A percentile compares a stretch with the other conserved stretches of the same genome.
Conservation (phyloP, 2,329 filamentous ascomycete genomes). For the Xylaria sp. region DNA sequence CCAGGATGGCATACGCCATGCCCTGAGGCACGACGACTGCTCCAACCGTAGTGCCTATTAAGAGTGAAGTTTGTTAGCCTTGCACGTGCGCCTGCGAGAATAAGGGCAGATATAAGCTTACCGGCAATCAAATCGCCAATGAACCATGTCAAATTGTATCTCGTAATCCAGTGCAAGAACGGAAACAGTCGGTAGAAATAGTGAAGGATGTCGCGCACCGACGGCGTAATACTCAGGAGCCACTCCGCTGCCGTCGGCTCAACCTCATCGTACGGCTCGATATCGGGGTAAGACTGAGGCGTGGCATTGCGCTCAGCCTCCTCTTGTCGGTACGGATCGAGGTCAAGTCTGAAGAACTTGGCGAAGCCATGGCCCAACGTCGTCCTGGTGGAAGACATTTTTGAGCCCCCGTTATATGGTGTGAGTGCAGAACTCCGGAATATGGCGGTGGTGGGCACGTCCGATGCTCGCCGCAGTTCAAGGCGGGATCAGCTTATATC, state of each 20-base stretch:
- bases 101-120: slow-evolving; percentile 42
- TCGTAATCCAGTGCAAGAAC: slow-evolving; percentile 80
- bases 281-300: slow-evolving; percentile 29
- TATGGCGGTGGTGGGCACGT: slow-evolving; percentile 6
- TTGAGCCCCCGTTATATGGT: slow-evolving; percentile 7
- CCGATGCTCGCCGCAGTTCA: slow-evolving; percentile 1
- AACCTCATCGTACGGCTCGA: slow-evolving; percentile 80
- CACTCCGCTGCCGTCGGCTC: slow-evolving; percentile 77
- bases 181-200: slow-evolving; percentile 80
- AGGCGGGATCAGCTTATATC: neutral
- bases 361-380: slow-evolving; percentile 73
- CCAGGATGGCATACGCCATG: slow-evolving; percentile 56
- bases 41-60: slow-evolving; percentile 52
- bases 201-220: slow-evolving; percentile 49
- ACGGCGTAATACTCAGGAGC: slow-evolving; percentile 66
- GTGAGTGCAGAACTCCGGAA: slow-evolving; percentile 1
- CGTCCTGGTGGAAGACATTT: slow-evolving; percentile 39
- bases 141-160: slow-evolving; percentile 88
- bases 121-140: slow-evolving; percentile 85
- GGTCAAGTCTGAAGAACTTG: slow-evolving; percentile 78
- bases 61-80: slow-evolving; percentile 21
- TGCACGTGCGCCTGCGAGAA: slow-evolving; percentile 28
- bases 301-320: slow-evolving; percentile 63
- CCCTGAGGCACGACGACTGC: slow-evolving; percentile 58
- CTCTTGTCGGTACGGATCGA: slow-evolving; percentile 47